phyloP scores from a whole-genome alignment of 768 basidiomycete genomes.

The Boletales sp. region DNA sequence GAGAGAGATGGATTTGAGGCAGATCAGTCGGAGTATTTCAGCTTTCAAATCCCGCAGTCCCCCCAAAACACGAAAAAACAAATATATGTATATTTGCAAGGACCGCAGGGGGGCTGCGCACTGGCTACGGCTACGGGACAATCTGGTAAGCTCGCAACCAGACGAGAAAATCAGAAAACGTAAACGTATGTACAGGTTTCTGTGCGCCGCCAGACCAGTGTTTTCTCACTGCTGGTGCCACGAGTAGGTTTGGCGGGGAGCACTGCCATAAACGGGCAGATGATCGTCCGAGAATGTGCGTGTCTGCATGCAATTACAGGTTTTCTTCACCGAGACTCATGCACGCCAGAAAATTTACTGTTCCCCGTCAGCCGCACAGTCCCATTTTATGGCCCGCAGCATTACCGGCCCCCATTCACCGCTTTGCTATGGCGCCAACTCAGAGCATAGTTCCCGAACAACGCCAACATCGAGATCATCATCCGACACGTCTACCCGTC shows the following conservation, averaged over 20 bases:
- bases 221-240: too few species aligned
- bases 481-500: constrained; percentile 2
- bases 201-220: too few species aligned
- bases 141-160: too few species aligned
- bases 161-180: too few species aligned
- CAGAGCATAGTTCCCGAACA: constrained; percentile 2
- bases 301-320: too few species aligned
- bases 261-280: constrained; percentile 13
- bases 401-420: neutral
- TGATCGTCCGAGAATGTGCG: neutral
- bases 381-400: neutral
- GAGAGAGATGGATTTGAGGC: constrained; percentile 10
- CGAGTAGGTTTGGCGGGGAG: too few species aligned
- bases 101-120: too few species aligned
- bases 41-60: constrained; percentile 18
- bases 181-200: too few species aligned
- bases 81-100: neutral
- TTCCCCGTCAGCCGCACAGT: constrained; percentile 9
- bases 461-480: neutral
- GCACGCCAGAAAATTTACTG: too few species aligned
- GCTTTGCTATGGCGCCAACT: constrained; percentile 16
- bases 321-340: neutral
- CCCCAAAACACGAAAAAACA: constrained; percentile 21
- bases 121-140: too few species aligned
- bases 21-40: constrained; percentile 26